These are phyloP conservation scores for Hondaea fermentalgiana DNA, from an alignment of 108 stramenopile genomes.

Conservation along the genomic window DNA sequence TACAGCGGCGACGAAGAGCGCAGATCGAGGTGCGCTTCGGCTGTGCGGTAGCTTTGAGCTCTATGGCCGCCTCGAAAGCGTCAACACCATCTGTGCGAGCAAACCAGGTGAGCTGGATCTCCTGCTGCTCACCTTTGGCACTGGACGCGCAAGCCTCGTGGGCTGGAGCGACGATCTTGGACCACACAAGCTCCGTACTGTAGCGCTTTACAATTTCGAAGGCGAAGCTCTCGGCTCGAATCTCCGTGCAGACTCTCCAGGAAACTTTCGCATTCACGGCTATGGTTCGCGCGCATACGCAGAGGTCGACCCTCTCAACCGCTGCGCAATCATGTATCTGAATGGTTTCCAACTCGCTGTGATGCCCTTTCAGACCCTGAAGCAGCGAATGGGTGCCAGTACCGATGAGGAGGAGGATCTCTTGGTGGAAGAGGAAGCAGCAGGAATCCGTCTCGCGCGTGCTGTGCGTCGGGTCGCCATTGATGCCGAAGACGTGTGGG, in stretches of 20 bases:
- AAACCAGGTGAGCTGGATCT: not conserved
- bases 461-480: not conserved
- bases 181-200: not conserved
- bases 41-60: not conserved
- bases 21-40: not conserved
- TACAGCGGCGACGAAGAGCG: not conserved
- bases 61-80: not conserved
- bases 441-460: not conserved
- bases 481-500: constrained; percentile 1
- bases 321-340: not conserved
- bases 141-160: not conserved
- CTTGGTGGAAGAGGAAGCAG: not conserved
- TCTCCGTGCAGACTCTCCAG: not conserved
- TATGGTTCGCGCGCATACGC: not conserved
- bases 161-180: not conserved
- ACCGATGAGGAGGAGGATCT: not conserved
- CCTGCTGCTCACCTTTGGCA: not conserved
- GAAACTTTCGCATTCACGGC: not conserved
- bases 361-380: not conserved
- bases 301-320: not conserved
- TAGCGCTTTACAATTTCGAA: constrained; percentile 5
- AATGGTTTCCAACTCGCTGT: not conserved
- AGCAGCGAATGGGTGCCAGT: not conserved
- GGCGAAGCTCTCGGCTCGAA: not conserved
- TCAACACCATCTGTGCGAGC: not conserved